Evolutionary conservation across 495 filamentous ascomycete genomes (phyloP).

Genomic region (Entonaema liquescens): DNA sequence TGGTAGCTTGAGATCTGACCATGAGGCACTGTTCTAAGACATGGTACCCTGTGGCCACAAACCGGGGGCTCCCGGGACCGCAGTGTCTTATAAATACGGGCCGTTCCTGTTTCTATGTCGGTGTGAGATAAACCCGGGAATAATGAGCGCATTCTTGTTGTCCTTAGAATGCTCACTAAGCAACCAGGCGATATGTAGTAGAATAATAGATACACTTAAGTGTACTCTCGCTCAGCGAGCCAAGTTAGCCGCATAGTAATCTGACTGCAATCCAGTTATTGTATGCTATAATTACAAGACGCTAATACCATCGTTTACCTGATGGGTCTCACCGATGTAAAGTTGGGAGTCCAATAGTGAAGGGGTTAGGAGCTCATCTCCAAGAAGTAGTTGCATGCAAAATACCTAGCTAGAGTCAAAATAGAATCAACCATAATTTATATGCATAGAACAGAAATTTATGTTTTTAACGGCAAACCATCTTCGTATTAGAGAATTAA

Average conservation of each 20-base stretch:
- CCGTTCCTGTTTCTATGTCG: not conserved
- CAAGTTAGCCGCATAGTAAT: not conserved
- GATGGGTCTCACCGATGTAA: too few species aligned
- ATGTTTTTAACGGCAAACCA: not conserved
- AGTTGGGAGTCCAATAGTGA: too few species aligned
- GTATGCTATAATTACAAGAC: too few species aligned
- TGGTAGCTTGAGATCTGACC: not conserved
- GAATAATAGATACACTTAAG: not conserved
- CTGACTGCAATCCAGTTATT: too few species aligned
- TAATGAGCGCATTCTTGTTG: not conserved
- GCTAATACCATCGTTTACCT: too few species aligned
- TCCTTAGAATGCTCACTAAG: not conserved
- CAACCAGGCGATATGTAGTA: not conserved
- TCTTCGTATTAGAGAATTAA: not conserved
- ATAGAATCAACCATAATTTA: not conserved
- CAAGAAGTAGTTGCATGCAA: too few species aligned
- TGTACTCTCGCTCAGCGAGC: not conserved
- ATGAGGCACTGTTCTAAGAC: too few species aligned
- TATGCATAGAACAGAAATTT: too few species aligned
- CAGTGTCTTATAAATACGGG: conserved; percentile 3
- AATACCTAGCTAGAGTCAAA: too few species aligned
- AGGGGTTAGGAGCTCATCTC: too few species aligned
- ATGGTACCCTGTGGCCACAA: not conserved
- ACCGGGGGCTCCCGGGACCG: not conserved
- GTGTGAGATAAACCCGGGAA: not conserved